Conservation (phyloP, 768 basidiomycete genomes). For the Dioszegia hungarica region DNA sequence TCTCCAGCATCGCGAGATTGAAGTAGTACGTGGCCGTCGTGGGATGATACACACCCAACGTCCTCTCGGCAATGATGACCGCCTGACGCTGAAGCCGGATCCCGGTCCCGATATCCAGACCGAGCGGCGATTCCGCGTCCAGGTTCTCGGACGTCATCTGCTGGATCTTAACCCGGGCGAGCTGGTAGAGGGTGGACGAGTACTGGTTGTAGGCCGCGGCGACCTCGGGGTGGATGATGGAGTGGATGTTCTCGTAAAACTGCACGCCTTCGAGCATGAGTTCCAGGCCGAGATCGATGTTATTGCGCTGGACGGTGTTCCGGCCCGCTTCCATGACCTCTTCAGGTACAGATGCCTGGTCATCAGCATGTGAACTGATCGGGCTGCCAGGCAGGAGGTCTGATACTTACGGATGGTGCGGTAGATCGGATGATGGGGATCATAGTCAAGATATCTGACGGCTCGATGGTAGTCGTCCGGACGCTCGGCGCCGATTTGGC, state of each 20-base stretch:
- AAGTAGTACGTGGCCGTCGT: slow-evolving; percentile 51
- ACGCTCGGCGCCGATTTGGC: slow-evolving; percentile 4
- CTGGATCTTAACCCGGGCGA: slow-evolving; percentile 46
- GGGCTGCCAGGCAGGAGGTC: slow-evolving; percentile 1
- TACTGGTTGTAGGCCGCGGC: slow-evolving; percentile 51
- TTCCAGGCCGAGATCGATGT: slow-evolving; percentile 50
- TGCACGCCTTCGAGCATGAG: slow-evolving; percentile 51
- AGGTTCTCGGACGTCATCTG: slow-evolving; percentile 39
- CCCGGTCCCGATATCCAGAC: slow-evolving; percentile 47
- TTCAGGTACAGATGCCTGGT: slow-evolving; percentile 45
- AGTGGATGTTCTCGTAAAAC: slow-evolving; percentile 52
- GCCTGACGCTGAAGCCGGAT: slow-evolving; percentile 51
- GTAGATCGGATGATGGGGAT: slow-evolving; percentile 50
- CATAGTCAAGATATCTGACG: slow-evolving; percentile 50
- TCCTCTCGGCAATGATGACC: slow-evolving; percentile 51
- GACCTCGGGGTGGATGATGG: slow-evolving; percentile 52
- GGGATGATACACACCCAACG: slow-evolving; percentile 49
- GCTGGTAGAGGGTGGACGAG: slow-evolving; percentile 49
- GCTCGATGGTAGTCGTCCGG: slow-evolving; percentile 43
- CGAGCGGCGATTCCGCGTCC: slow-evolving; percentile 43
- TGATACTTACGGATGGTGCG: slow-evolving; percentile 46
- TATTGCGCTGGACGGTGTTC: slow-evolving; percentile 47
- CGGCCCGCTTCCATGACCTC: slow-evolving; percentile 51
- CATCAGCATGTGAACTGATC: background rate
- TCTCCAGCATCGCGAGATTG: slow-evolving; percentile 52